Evolutionary conservation across 2,329 filamentous ascomycete species (phyloP), one percentile per base, ranked within the genome.

Genomic region (Dactylonectria estremocensis): DNA sequence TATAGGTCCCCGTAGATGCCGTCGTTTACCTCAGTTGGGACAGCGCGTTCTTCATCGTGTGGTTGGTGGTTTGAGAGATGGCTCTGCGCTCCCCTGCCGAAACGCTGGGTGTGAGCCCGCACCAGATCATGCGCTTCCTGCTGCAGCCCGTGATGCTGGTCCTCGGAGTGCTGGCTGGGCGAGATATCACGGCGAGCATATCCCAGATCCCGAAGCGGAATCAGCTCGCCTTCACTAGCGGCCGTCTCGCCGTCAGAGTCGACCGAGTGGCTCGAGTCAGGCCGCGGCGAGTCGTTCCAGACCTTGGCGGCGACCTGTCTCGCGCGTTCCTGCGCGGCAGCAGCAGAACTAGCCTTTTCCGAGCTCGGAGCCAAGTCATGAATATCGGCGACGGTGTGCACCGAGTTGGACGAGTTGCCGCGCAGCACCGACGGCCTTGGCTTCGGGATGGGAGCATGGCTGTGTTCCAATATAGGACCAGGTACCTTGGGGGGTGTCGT

Each of bases 311-410:
- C 83, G 37, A 86, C 77, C 64, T 82, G 76, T 55, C 80, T 79
- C 2, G 83, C 84, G 54, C 84, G 80, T 64, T 81, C 81, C 61
- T 83, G 83, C 2, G 84, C 83, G 20, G 82, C 82, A n/a, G 80
- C 79, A 7, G 82, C 83, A 20, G 82, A 73, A 14, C 72, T 66
- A 2, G 73, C 67, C 64, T 76, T 76, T 57, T 79, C 77, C 0
- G 73, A 68, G 4, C 76, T 70, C 6, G 63, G 55, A 24, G 72
- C 77, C 52, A 75, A 69, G 40, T 77, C 75, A 2, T 74, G 66
- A 14, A 67, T n/a, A 28, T 77, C 75, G 9, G 66, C 50, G 8
- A 68, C 33, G 28, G 77, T 80, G 28, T 74, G 75, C 11, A 83
- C 77, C 0, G 80, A 82, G 58, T 81, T 80, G 33, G 80, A 79